These are phyloP conservation scores for Venturia nashicola DNA, from an alignment of 2,329 filamentous ascomycete species.

Conservation along the genomic window DNA sequence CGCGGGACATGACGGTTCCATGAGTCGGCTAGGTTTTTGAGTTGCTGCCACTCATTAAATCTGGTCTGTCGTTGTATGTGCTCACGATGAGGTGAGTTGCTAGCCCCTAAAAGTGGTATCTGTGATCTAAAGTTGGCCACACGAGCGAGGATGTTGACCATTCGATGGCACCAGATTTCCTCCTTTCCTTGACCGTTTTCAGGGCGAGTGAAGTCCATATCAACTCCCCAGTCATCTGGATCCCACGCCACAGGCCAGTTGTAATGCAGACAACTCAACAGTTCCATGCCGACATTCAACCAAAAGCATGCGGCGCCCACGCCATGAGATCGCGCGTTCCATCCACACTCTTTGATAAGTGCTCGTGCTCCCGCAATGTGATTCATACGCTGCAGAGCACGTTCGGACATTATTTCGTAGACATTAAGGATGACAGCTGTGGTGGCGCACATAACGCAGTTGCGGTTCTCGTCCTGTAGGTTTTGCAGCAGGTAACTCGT, in stretches of 20 bases:
- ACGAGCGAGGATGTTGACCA: constrained; percentile 79
- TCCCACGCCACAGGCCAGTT: constrained; percentile 84
- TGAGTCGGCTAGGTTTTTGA: constrained; percentile 70
- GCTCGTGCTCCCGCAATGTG: constrained; percentile 78
- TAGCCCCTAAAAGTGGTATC: constrained; percentile 45
- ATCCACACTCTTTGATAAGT: constrained; percentile 78
- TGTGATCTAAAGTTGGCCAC: constrained; percentile 73
- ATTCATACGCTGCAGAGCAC: constrained; percentile 68
- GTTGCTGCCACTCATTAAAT: constrained; percentile 60
- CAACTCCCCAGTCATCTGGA: constrained; percentile 78
- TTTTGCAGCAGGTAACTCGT: constrained; percentile 65
- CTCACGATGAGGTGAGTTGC: constrained; percentile 48
- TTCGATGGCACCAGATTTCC: constrained; percentile 78
- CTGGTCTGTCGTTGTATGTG: constrained; percentile 52
- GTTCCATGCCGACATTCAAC: constrained; percentile 82
- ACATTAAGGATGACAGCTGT: constrained; percentile 83
- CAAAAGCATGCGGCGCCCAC: constrained; percentile 86
- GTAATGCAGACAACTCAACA: constrained; percentile 77
- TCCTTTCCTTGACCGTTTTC: constrained; percentile 44
- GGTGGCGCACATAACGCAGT: constrained; percentile 73
- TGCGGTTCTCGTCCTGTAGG: constrained; percentile 72
- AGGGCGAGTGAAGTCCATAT: constrained; percentile 53
- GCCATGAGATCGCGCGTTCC: constrained; percentile 68
- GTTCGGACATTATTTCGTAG: constrained; percentile 85
- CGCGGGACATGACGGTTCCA: constrained; percentile 72